Evolutionary conservation across 192 early-diverging fungal genomes (phyloP), one percentile per base, ranked within the genome.

Genomic region (Glomus cerebriforme): DNA sequence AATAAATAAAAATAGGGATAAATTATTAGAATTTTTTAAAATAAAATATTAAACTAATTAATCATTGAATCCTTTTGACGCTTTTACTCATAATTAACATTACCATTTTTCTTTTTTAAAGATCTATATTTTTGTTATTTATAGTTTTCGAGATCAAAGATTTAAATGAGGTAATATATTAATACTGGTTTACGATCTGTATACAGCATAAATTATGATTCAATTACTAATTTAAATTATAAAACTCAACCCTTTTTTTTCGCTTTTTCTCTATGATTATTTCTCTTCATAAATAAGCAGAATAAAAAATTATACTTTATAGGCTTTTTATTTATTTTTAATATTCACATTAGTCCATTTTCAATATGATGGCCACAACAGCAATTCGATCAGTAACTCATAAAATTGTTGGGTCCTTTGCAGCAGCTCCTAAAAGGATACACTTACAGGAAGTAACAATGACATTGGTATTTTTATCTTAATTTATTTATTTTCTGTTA

Each of bases 51-150:
- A 43, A 58, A 80, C 64, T n/a, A 79, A 84, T 81, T 75, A n/a
- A 72, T 80, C 3, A 81, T 32, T 83, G 79, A 74, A 37, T 29
- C 13, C 27, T 67, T 13, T 59, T 66, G 10, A 29, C 35, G 89
- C 89, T 75, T 90, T 90, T 39, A 39, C 9, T 39, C 39, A 5
- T 37, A 43, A 43, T 43, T 43, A 12, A 12, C 10, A 12, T 43
- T 43, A 43, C 39, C 39, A 43, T 43, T 43, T 43, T 43, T 43
- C 12, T 43, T 43, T 39, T 39, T 39, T 39, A 35, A 35, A 35
- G 5, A 43, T 43, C 5, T 43, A 43, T 9, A 43, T 0, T 43
- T 43, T 43, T 43, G 0, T 43, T n/a, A n/a, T n/a, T n/a, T n/a
- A n/a, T n/a, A n/a, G n/a, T n/a, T n/a, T n/a, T n/a, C n/a, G n/a